These are phyloP conservation scores for Lenwebbia sp. DNA, from an alignment of 345 rosid genomes.

Conservation along the genomic window DNA sequence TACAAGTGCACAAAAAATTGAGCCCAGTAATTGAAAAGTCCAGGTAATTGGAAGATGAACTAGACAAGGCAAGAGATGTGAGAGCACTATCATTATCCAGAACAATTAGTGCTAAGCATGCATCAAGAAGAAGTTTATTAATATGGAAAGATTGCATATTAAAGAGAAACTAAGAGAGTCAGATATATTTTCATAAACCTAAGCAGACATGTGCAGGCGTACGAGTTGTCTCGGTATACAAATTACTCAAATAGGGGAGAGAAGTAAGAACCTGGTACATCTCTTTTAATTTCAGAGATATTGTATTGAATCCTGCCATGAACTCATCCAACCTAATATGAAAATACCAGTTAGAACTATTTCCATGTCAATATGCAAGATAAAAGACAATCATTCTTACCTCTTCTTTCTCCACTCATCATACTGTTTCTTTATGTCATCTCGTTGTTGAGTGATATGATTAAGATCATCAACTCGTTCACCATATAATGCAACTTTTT, in stretches of 20 bases:
- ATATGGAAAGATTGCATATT: not conserved
- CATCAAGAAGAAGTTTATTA: not conserved
- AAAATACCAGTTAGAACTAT: not conserved
- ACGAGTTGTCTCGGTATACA: not conserved
- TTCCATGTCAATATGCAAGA: not conserved
- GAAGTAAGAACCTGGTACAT: constrained; percentile 84
- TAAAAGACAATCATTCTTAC: constrained; percentile 14
- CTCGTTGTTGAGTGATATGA: constrained; percentile 68
- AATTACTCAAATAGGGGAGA: not conserved
- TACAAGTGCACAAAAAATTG: not conserved
- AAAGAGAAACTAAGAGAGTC: not conserved
- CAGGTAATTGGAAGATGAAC: not conserved
- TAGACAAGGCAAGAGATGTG: not conserved
- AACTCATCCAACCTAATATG: constrained; percentile 86
- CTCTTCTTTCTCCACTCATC: constrained; percentile 90
- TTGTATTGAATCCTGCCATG: constrained; percentile 93
- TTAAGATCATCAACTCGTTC: constrained; percentile 81
- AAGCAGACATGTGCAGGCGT: not conserved
- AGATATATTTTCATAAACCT: not conserved
- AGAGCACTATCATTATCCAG: not conserved
- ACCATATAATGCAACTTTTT: constrained; percentile 58
- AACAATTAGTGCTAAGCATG: not conserved
- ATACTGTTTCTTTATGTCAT: constrained; percentile 69
- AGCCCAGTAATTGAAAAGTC: not conserved
- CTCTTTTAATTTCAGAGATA: constrained; percentile 91